phyloP scores from a whole-genome alignment of 306 rosid species.

The Macrotyloma uniflorum region DNA sequence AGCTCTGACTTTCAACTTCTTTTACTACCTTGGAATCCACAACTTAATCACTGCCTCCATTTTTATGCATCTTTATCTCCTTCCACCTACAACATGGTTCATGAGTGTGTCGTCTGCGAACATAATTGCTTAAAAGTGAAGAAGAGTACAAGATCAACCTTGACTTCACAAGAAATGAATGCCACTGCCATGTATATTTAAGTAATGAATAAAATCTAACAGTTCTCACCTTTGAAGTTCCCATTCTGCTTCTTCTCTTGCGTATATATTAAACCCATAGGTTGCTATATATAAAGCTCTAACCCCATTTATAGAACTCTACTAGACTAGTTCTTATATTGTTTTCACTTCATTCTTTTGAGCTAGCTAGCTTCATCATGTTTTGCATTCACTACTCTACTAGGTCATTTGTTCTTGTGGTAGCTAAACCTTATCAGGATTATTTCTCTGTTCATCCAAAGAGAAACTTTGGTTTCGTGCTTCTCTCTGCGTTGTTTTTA shows the following conservation, averaged over 20 bases:
- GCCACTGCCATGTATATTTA: background rate
- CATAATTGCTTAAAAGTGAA: conserved; percentile 53
- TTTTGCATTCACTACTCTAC: background rate
- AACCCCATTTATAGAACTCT: background rate
- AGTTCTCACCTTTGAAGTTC: background rate
- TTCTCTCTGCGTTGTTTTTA: background rate
- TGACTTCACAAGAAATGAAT: conserved; percentile 44
- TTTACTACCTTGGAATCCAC: conserved; percentile 41
- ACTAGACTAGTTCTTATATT: background rate
- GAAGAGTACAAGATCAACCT: conserved; percentile 36
- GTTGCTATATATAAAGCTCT: conserved; percentile 18
- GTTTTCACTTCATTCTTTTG: background rate
- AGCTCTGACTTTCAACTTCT: conserved; percentile 26
- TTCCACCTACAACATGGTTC: conserved; percentile 39
- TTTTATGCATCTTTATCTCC: conserved; percentile 15
- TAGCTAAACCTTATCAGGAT: conserved; percentile 14
- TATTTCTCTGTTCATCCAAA: background rate
- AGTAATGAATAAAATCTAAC: conserved; percentile 23
- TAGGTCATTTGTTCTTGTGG: background rate
- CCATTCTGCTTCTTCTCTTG: conserved; percentile 21
- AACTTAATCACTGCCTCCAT: conserved; percentile 41
- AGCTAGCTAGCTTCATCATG: background rate
- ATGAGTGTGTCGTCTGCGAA: conserved; percentile 53
- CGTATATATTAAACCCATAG: conserved; percentile 31
- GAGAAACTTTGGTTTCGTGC: background rate